Base-by-base conservation (phyloP, 768 basidiomycete genomes). In the Hirschioporus abietinus region DNA sequence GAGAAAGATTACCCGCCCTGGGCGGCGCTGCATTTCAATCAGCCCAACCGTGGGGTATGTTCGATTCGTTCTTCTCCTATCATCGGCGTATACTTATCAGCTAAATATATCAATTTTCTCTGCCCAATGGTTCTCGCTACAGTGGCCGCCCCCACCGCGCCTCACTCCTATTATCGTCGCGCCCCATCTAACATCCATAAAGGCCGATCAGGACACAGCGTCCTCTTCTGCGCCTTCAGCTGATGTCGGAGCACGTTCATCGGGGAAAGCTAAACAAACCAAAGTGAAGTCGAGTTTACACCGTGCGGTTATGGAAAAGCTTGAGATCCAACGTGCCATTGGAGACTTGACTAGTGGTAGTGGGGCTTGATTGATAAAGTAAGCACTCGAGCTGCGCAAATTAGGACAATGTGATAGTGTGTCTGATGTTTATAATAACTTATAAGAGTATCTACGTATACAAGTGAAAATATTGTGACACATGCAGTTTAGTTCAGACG, bases 11-110 rank as follows among this genome's bases (percentile, higher is more conserved):
- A 91, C 71, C 92, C 92, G 1, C 90, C 92, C 6, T 93, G 92
- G 92, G 90, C 92, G 0, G 91, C 92, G 8, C 77, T 93, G n/a
- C 92, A 93, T 72, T 93, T 93, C 74, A 92, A 90, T 66, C 92
- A 94, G 72, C 92, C 92, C 1, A 83, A 86, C 71, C 86, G 92
- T 66, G 90, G 88, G 27, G 92, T 93, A 77, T 62, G 90, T 82
- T 5, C 25, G 10, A 20, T 24, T 58, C 59, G 23, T 65, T 27
- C 52, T 62, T 42, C 58, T 57, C 15, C 64, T 65, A 34, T 64
- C 58, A 15, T 62, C 65, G 15, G 30, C 64, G 35, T 26, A n/a
- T 26, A 59, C 30, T 64, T 60, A 52, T 52, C 42, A 15, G 1
- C 20, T 52, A 52, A 6, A 52, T 52, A 52, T 52, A 52, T 6